Evolutionary conservation across 192 early-diverging fungal species (phyloP).

Genomic region (Backusella tarrabulga): DNA sequence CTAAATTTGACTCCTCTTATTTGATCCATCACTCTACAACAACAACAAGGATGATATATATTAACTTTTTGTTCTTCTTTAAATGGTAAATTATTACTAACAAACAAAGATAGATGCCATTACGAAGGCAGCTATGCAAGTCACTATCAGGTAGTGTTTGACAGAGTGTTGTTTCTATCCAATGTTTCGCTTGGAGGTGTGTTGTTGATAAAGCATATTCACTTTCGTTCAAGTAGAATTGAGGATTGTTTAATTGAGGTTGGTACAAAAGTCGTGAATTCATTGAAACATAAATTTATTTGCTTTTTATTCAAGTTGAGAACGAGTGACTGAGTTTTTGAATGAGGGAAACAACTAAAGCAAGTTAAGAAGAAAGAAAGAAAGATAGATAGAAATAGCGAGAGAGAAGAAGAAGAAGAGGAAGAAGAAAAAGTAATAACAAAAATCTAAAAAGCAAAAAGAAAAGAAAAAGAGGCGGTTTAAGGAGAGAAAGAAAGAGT

Average conservation of each 20-base stretch:
- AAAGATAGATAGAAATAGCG: neutral
- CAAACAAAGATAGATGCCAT: slow-evolving; percentile 76
- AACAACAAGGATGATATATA: slow-evolving; percentile 26
- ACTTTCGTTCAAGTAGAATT: neutral
- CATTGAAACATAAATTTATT: neutral
- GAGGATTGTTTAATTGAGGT: slow-evolving; percentile 4
- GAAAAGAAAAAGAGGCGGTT: neutral
- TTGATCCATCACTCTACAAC: slow-evolving; percentile 40
- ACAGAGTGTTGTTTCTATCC: slow-evolving; percentile 22
- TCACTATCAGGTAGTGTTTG: slow-evolving; percentile 51
- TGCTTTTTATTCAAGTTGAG: neutral
- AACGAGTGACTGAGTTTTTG: neutral
- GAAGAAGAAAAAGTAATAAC: neutral
- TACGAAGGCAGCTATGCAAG: slow-evolving; percentile 62
- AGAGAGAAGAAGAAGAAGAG: slow-evolving; percentile 3
- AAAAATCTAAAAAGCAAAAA: slow-evolving; percentile 4
- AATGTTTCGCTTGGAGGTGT: slow-evolving; percentile 13
- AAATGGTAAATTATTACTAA: slow-evolving; percentile 61
- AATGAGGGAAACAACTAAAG: neutral
- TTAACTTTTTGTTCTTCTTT: slow-evolving; percentile 65
- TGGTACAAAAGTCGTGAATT: slow-evolving; percentile 2
- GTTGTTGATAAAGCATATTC: neutral
- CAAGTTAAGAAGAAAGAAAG: slow-evolving; percentile 10
- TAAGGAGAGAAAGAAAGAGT: neutral
- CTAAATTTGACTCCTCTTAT: neutral